Conservation (phyloP, 1,284 basidiomycete species). For the Rhodotorula sp. region DNA sequence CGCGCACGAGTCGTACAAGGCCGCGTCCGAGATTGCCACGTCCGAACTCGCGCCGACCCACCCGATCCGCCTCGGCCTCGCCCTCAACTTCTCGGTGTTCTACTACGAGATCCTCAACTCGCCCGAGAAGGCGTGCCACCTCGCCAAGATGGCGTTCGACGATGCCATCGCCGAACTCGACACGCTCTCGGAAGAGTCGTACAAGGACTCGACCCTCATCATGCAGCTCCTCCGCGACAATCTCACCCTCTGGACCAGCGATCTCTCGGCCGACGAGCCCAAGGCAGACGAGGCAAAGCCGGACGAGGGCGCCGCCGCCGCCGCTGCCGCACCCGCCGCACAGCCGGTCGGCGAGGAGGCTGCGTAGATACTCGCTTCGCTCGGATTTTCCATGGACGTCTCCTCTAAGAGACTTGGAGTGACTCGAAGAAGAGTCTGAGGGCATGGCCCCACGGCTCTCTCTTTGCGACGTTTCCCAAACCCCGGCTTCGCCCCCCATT, state of each 20-base stretch:
- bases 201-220: constrained; percentile 75
- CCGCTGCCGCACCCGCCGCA: constrained; percentile 7
- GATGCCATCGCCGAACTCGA: constrained; percentile 99
- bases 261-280: constrained; percentile 30
- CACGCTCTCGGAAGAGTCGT: constrained; percentile 98
- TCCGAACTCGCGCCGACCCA: constrained; percentile 96
- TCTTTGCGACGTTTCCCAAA: background rate
- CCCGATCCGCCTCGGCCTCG: constrained; percentile 98
- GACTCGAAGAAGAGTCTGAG: too few species aligned
- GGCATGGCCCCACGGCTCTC: background rate
- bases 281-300: constrained; percentile 26
- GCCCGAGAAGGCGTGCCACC: constrained; percentile 97
- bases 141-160: constrained; percentile 99
- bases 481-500: background rate
- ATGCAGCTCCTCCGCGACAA: constrained; percentile 99
- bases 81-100: constrained; percentile 99
- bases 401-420: too few species aligned
- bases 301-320: constrained; percentile 7
- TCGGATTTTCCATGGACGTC: background rate
- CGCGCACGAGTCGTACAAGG: constrained; percentile 99
- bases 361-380: background rate
- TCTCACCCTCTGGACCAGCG: constrained; percentile 61
- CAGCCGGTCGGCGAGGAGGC: constrained; percentile 11
- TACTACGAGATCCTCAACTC: constrained; percentile 99
- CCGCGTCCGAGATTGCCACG: constrained; percentile 95